Percentiles rank a stretch among this genome's conserved stretches.
Evolutionary conservation across 305 asterid genomes (phyloP).

Genomic region (Solanum hybrid): DNA sequence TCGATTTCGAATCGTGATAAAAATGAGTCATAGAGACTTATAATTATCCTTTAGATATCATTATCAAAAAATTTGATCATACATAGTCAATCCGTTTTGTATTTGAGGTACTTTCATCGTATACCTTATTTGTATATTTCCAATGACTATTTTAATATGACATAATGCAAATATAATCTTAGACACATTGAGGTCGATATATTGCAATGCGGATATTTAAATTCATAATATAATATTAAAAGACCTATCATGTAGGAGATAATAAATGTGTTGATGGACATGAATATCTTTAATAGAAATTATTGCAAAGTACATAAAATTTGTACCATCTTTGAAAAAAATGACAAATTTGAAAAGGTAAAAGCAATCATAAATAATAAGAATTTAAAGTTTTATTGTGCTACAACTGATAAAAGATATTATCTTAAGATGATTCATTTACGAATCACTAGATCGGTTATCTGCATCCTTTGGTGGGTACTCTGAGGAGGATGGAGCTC

Average conservation of each 20-base stretch:
- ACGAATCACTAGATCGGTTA: too few species aligned
- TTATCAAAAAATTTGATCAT: background rate
- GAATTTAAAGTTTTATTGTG: too few species aligned
- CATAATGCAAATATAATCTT: background rate
- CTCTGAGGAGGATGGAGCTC: too few species aligned
- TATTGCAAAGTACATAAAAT: too few species aligned
- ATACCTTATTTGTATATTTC: too few species aligned
- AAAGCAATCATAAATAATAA: too few species aligned
- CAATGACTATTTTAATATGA: background rate
- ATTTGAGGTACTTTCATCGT: background rate
- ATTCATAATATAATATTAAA: background rate
- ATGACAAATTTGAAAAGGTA: too few species aligned
- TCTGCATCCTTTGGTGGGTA: too few species aligned
- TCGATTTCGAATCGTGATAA: background rate
- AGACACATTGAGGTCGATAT: background rate
- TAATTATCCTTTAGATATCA: background rate
- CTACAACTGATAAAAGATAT: too few species aligned
- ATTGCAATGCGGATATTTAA: background rate
- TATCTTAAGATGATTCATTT: too few species aligned
- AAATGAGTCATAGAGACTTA: background rate
- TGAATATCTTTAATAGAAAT: background rate
- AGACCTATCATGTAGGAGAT: background rate
- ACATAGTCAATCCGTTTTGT: background rate
- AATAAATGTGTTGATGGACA: background rate
- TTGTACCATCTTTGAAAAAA: too few species aligned